These are phyloP conservation scores for Alternaria sp. DNA, from an alignment of 2,329 filamentous ascomycete genomes.

Conservation along the genomic window DNA sequence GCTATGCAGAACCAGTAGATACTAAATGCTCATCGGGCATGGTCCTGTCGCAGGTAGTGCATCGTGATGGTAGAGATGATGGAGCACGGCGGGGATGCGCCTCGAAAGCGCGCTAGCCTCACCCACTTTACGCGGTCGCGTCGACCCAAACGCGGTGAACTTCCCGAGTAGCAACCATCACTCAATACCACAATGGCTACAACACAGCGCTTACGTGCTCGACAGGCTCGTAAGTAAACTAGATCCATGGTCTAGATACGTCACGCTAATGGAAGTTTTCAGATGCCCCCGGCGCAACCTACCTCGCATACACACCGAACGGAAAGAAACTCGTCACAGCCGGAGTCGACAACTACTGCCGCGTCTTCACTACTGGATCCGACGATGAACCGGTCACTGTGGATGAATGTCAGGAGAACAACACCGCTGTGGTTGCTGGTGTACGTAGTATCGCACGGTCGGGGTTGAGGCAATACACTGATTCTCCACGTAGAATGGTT, in stretches of 20 bases:
- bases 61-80: neutral
- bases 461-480: slow-evolving; percentile 18
- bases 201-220: slow-evolving; percentile 34
- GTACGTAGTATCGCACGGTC: slow-evolving; percentile 50
- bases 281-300: slow-evolving; percentile 88
- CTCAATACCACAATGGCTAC: slow-evolving; percentile 20
- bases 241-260: neutral
- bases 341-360: slow-evolving; percentile 91
- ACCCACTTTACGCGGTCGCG: slow-evolving; percentile 23
- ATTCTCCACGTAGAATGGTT: slow-evolving; percentile 67
- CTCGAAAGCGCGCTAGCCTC: slow-evolving; percentile 15
- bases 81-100: slow-evolving; percentile 9
- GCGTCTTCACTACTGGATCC: slow-evolving; percentile 89
- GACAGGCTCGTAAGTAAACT: slow-evolving; percentile 44
- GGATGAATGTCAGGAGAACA: slow-evolving; percentile 89
- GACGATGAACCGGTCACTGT: slow-evolving; percentile 93
- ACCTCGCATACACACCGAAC: slow-evolving; percentile 87
- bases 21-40: no score
- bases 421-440: slow-evolving; percentile 78
- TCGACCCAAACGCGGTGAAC: slow-evolving; percentile 12
- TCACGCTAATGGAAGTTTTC: slow-evolving; percentile 17
- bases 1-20: no score
- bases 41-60: neutral
- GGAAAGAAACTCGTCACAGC: slow-evolving; percentile 88
- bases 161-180: slow-evolving; percentile 11